Evolutionary conservation across 345 rosid genomes (phyloP).

Genomic region (Murraya koenigii): DNA sequence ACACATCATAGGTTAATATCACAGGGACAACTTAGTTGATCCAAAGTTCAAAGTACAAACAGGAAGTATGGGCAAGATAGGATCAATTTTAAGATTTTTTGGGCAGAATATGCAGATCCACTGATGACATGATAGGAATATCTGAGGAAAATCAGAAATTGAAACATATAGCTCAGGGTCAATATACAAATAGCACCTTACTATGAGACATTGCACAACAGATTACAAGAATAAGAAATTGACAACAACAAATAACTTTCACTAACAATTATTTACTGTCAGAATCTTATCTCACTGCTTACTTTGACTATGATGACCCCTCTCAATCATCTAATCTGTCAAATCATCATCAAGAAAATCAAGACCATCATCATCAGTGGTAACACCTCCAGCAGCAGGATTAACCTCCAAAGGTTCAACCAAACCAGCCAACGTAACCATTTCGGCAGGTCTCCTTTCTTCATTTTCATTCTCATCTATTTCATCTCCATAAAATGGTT

Average conservation of each 20-base stretch:
- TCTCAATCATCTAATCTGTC: conserved; percentile 37
- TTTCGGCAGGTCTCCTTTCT: conserved; percentile 37
- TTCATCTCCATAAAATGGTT: conserved; percentile 40
- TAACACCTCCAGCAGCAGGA: conserved; percentile 38
- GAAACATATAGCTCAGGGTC: conserved; percentile 6
- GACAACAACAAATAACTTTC: conserved; percentile 12
- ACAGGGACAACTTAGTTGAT: not conserved
- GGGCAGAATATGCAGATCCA: conserved; percentile 8
- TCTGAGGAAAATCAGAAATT: conserved; percentile 7
- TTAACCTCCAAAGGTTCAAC: conserved; percentile 40
- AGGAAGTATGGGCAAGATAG: not conserved
- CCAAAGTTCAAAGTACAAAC: not conserved
- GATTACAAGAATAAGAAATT: conserved; percentile 18
- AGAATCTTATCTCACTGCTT: conserved; percentile 27
- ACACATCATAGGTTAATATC: not conserved
- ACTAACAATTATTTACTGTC: conserved; percentile 8
- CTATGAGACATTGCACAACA: conserved; percentile 14
- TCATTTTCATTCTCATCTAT: conserved; percentile 45
- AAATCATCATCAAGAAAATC: conserved; percentile 55
- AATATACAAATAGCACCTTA: conserved; percentile 3
- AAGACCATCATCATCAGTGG: conserved; percentile 54
- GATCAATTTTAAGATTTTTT: not conserved
- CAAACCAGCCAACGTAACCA: conserved; percentile 37
- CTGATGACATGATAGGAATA: not conserved
- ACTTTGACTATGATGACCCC: conserved; percentile 24